Evolutionary conservation across 441 rosid species (phyloP).

Genomic region (Jatropha multifida): DNA sequence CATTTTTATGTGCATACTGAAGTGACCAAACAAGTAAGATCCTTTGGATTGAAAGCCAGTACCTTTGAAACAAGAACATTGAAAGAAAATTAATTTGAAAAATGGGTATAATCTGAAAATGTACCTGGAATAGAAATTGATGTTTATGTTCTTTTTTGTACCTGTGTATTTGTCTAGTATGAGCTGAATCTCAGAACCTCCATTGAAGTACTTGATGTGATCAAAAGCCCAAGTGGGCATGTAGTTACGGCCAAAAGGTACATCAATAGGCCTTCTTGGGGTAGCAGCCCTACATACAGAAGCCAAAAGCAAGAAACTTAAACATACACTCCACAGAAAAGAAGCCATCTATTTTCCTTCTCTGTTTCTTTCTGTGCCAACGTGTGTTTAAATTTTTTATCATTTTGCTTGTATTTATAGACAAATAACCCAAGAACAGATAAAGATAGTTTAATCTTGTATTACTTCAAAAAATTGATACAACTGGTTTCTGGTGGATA

Average conservation of each 20-base stretch:
- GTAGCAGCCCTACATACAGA: slow-evolving; percentile 40
- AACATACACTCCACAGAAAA: slow-evolving; percentile 34
- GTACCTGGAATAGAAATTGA: not conserved
- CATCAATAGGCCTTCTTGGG: slow-evolving; percentile 52
- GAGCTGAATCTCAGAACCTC: slow-evolving; percentile 69
- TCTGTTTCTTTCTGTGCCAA: slow-evolving; percentile 1
- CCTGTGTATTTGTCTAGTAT: slow-evolving; percentile 73
- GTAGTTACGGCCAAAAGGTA: slow-evolving; percentile 71
- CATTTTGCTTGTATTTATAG: slow-evolving; percentile 10
- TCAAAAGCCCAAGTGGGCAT: slow-evolving; percentile 83
- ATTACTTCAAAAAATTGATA: not conserved
- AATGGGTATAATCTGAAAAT: not conserved
- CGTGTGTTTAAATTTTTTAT: not conserved
- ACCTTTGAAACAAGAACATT: slow-evolving; percentile 25
- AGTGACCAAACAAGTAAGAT: slow-evolving; percentile 73
- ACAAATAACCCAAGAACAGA: not conserved
- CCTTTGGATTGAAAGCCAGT: slow-evolving; percentile 93
- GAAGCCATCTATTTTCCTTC: slow-evolving; percentile 30
- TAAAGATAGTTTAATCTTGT: not conserved
- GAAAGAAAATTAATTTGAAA: not conserved
- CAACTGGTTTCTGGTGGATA: not conserved
- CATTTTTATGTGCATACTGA: slow-evolving; percentile 82
- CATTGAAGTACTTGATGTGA: slow-evolving; percentile 71
- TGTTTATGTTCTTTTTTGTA: not conserved
- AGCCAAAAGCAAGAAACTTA: slow-evolving; percentile 42